Evolutionary conservation across 2,329 filamentous ascomycete species (phyloP), one percentile per base, ranked within the genome.

Genomic region (Arthrobotrys pseudoclavata): DNA sequence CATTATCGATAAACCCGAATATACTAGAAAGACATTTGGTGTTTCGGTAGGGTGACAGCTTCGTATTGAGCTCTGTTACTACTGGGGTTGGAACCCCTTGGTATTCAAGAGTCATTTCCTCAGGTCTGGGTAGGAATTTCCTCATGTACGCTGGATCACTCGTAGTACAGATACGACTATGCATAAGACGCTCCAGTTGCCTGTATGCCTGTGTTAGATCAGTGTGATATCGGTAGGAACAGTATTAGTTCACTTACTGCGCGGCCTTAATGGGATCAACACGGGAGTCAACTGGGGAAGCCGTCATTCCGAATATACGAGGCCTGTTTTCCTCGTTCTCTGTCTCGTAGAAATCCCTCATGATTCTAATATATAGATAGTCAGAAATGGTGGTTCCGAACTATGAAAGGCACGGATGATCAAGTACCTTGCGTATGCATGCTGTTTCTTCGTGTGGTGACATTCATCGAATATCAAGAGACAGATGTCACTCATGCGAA

Each of bases 381-480:
- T 42, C 50, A 29, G 80, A 47, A 80, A 66, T 62, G 34, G 79
- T 34, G 55, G 47, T 18, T 7, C 10, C 7, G 20, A 7, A 37
- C 2, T 52, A 22, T 22, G 15, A 22, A 22, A n/a, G 4, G 18
- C 22, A 42, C n/a, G 1, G 5, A 22, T 4, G 7, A 22, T 20
- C 71, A 22, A 82, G 67, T 79, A 86, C 86, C 89, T 88, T 20
- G 95, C 93, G 82, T 97, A 99, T 0, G 93, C 88, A 81, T 99
- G 96, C 63, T 94, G 92, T 83, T 95, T 96, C 84, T 99, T 99
- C 0, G 95, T 90, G 82, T 98, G 96, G 81, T 99, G 96, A 4
- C 94, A 96, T 84, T 99, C 96, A 81, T 99, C 96, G 80, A 99
- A 97, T 76, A 98, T 90, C 42, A 99, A 86, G 0, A 99, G 87